Percentiles rank a stretch among this genome's conserved stretches.
Evolutionary conservation across 225 moss, liverwort and hornwort species (phyloP).

Genomic region (Asterella californica): DNA sequence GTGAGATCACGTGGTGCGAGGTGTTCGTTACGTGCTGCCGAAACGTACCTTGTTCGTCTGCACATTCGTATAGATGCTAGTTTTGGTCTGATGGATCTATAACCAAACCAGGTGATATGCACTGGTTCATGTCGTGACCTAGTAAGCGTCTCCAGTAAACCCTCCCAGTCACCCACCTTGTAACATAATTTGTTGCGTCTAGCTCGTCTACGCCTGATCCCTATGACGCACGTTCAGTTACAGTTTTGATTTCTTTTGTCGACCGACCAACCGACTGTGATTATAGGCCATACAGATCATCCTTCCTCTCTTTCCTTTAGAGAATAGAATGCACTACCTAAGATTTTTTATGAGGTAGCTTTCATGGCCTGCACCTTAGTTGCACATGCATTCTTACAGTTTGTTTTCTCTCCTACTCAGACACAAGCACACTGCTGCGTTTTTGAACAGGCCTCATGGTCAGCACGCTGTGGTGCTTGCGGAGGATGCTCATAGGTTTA

Average conservation of each 20-base stretch:
- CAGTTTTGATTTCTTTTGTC: too few relatives aligned
- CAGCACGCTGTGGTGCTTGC: constrained; percentile 99
- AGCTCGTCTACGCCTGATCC: too few relatives aligned
- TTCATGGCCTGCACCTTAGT: constrained; percentile 11
- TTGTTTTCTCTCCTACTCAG: constrained; percentile 99
- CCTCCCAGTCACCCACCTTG: too few relatives aligned
- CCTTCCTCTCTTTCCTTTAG: neutral
- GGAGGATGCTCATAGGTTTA: constrained; percentile 99
- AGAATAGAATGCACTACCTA: constrained; percentile 2
- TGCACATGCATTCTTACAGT: constrained; percentile 79
- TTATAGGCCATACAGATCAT: constrained; percentile 14
- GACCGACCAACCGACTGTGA: too few relatives aligned
- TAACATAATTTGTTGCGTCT: too few relatives aligned
- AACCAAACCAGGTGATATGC: neutral
- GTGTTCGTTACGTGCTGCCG: neutral
- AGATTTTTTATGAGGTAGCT: constrained; percentile 4
- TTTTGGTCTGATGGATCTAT: neutral
- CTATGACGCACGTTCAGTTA: too few relatives aligned
- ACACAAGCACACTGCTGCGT: constrained; percentile 99
- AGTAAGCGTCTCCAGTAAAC: too few relatives aligned
- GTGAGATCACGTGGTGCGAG: neutral
- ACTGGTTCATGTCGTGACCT: neutral
- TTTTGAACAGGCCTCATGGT: constrained; percentile 99
- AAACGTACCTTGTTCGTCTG: neutral
- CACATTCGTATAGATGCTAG: neutral